Base-by-base conservation (phyloP, 805 yeast species). In the Debaryomyces maramus region DNA sequence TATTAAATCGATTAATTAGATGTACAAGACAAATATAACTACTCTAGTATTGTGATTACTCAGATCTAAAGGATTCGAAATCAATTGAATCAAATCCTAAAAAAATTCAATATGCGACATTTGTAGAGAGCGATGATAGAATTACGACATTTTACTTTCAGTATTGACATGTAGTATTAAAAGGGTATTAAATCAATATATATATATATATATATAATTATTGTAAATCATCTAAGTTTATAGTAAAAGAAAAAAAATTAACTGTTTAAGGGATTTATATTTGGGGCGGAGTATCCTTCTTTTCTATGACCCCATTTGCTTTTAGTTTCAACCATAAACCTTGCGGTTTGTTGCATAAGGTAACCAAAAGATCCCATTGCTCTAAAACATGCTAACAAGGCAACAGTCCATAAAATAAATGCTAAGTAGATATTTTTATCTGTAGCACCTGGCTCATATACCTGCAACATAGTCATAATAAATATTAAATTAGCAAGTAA, bases 361-460 rank as follows among this genome's bases (percentile, higher is more conserved):
- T 82, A 93, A 1, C 81, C 75, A 29, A 80, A 53, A 0, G 97
- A 87, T 1, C 98, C 99, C 20, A 76, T 39, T 1, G 90, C 96
- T 64, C 98, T 78, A 62, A 89, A 77, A 4, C 80, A 66, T 0
- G 98, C 85, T 52, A 93, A 72, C 0, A 77, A 82, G 2, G 97
- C 96, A 40, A 91, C 97, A 7, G 91, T 76, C 97, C 97, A 90
- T 44, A 93, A 70, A 51, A 93, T 87, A 56, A 88, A 81, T 19
- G 83, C 82, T 53, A 91, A 68, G 59, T 93, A 93, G 39, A 77
- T 77, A 68, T 93, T 90, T 16, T 48, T 48, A 8, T 49, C 55
- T 15, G 79, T 72, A 29, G 85, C 77, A 38, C 81, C 82, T 2
- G 90, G 77, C 6, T 74, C 68, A 55, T 83, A 90, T 14, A 89